These are phyloP conservation scores for Suillus tomentosus DNA, from an alignment of 768 basidiomycete species.

Conservation along the genomic window DNA sequence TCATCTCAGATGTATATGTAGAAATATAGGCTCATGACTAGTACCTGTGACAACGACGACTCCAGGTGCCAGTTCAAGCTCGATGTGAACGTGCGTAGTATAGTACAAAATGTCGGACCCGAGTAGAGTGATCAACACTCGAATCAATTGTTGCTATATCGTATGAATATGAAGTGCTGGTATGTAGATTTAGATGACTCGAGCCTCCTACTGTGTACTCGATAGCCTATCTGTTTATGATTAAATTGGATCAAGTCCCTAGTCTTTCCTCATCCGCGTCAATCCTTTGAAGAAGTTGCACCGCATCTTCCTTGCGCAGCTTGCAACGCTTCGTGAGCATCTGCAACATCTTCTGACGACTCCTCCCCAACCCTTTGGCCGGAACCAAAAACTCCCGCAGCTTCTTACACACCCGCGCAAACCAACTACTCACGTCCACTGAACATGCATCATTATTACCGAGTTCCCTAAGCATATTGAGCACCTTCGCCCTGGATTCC, in stretches of 20 bases:
- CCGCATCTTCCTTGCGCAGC: conserved; percentile 22
- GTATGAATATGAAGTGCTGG: neutral
- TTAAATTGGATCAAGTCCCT: neutral
- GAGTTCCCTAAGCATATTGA: conserved; percentile 21
- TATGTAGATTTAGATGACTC: neutral
- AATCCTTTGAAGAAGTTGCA: conserved; percentile 24
- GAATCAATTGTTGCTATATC: neutral
- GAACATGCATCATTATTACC: neutral
- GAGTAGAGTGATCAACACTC: neutral
- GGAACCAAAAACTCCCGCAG: conserved; percentile 3
- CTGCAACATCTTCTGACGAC: conserved; percentile 9
- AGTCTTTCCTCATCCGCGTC: neutral
- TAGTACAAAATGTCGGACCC: neutral
- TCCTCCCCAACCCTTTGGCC: neutral
- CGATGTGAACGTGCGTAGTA: neutral
- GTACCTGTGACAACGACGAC: neutral
- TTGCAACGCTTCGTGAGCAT: conserved; percentile 31
- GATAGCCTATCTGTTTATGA: neutral
- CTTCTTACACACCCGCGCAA: conserved; percentile 1
- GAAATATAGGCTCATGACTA: too few species aligned
- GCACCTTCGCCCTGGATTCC: conserved; percentile 24
- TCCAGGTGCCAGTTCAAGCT: neutral
- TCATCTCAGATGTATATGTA: too few species aligned
- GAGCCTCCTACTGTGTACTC: neutral
- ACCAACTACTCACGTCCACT: neutral